Percentiles rank a stretch among this genome's conserved stretches.
Evolutionary conservation across 2,329 filamentous ascomycete species (phyloP).

Genomic region (Ophiostoma piceae): DNA sequence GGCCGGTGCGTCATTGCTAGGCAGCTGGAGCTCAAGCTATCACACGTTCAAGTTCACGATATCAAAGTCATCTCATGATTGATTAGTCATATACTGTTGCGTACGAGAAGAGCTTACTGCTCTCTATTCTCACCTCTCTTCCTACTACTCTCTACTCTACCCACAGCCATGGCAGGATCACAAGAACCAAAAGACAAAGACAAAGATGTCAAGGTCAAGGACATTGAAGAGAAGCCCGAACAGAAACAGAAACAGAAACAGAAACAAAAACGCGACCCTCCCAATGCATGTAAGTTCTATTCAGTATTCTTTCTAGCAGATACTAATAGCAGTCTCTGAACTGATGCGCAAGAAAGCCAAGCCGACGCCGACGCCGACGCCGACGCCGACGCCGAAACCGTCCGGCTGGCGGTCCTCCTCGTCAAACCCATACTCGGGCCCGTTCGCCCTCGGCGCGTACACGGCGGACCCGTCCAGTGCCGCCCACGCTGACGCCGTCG

Average conservation of each 20-base stretch:
- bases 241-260: neutral
- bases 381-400: too few relatives aligned
- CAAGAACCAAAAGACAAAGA: too few relatives aligned
- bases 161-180: neutral
- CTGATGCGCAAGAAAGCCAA: conserved; percentile 11
- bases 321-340: neutral
- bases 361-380: neutral
- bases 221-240: neutral
- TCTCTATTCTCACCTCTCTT: too few relatives aligned
- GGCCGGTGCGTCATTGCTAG: neutral
- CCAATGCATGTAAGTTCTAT: neutral
- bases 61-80: neutral
- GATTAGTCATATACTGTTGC: neutral
- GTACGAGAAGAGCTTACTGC: too few relatives aligned
- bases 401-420: neutral
- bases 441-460: conserved; percentile 61
- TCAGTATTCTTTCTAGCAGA: too few relatives aligned
- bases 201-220: neutral
- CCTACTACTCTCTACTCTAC: too few relatives aligned
- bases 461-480: conserved; percentile 49
- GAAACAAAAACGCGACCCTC: neutral
- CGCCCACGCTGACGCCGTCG: conserved; percentile 42
- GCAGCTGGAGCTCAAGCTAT: too few relatives aligned
- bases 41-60: neutral
- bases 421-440: neutral